Evolutionary conservation across 495 filamentous ascomycete genomes (phyloP).

Genomic region (Penicillium coprophilum): DNA sequence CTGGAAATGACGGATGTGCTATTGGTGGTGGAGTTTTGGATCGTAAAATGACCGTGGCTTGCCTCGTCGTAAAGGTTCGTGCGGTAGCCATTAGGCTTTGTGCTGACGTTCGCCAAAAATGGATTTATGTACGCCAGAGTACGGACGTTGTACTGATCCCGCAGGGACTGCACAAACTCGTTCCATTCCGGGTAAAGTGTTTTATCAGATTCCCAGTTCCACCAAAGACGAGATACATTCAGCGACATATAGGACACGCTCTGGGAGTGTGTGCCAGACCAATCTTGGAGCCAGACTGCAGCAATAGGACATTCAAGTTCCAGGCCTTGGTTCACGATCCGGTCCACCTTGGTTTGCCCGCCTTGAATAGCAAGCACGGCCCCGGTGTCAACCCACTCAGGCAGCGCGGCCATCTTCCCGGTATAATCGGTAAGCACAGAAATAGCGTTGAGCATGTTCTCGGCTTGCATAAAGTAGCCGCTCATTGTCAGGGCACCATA

Average conservation of each 20-base stretch:
- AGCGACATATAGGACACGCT: slow-evolving; percentile 23
- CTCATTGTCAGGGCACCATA: slow-evolving; percentile 20
- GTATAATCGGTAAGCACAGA: slow-evolving; percentile 28
- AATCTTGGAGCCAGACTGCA: slow-evolving; percentile 29
- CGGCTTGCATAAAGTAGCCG: slow-evolving; percentile 27
- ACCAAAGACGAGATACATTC: slow-evolving; percentile 32
- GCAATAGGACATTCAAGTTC: slow-evolving; percentile 21
- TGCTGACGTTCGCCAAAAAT: slow-evolving; percentile 28
- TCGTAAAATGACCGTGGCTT: slow-evolving; percentile 19
- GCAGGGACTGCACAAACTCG: slow-evolving; percentile 27
- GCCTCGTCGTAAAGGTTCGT: slow-evolving; percentile 25
- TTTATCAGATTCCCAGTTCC: slow-evolving; percentile 32
- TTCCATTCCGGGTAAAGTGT: slow-evolving; percentile 29
- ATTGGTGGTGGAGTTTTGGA: slow-evolving; percentile 27
- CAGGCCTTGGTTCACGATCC: slow-evolving; percentile 22
- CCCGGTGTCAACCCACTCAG: slow-evolving; percentile 24
- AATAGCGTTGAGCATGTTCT: slow-evolving; percentile 23
- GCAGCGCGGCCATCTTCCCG: slow-evolving; percentile 24
- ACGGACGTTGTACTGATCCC: slow-evolving; percentile 26
- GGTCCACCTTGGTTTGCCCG: slow-evolving; percentile 26
- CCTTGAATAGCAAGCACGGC: slow-evolving; percentile 28
- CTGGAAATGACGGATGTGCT: slow-evolving; percentile 27
- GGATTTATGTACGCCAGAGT: slow-evolving; percentile 32
- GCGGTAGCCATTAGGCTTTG: slow-evolving; percentile 24
- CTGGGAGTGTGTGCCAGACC: slow-evolving; percentile 28